Evolutionary conservation across 2,329 filamentous ascomycete genomes (phyloP).

Genomic region (Aureobasidium sp.): DNA sequence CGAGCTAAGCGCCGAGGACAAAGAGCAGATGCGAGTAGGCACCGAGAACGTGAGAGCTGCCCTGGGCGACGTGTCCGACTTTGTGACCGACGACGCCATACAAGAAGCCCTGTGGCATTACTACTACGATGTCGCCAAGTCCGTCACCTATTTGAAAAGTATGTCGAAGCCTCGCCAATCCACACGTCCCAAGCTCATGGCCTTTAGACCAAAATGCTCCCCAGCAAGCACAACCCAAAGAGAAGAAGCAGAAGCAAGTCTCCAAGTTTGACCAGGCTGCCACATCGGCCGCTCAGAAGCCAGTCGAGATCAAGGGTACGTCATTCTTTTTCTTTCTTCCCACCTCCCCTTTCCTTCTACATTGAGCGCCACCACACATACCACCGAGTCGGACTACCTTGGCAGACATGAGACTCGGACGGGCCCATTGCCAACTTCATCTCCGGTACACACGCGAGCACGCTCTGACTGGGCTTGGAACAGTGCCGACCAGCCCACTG

Average conservation of each 20-base stretch:
- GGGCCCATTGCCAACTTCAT: neutral
- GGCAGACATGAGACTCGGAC: neutral
- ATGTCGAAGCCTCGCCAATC: constrained; percentile 26
- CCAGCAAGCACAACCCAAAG: constrained; percentile 20
- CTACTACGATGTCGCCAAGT: constrained; percentile 86
- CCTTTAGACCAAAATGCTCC: constrained; percentile 17
- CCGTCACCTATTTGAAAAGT: constrained; percentile 71
- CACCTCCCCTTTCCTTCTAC: constrained; percentile 15
- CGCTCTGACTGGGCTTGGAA: constrained; percentile 10
- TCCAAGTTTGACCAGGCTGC: constrained; percentile 42
- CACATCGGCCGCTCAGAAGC: constrained; percentile 31
- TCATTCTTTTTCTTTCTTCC: constrained; percentile 20
- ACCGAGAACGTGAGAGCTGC: constrained; percentile 59
- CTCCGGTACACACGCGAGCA: neutral
- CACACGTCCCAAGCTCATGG: constrained; percentile 4
- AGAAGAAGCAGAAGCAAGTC: constrained; percentile 35
- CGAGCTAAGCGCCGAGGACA: constrained; percentile 34
- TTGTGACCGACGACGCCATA: constrained; percentile 64
- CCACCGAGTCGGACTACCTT: neutral
- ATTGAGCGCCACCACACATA: constrained; percentile 10
- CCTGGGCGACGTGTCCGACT: constrained; percentile 48
- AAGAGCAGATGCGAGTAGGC: constrained; percentile 55
- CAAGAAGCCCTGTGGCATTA: constrained; percentile 92
- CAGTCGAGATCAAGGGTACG: constrained; percentile 42
- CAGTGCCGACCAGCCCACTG: constrained; percentile 9